Conservation (phyloP, 1,139 yeast species). For the Taphrina confusa region DNA sequence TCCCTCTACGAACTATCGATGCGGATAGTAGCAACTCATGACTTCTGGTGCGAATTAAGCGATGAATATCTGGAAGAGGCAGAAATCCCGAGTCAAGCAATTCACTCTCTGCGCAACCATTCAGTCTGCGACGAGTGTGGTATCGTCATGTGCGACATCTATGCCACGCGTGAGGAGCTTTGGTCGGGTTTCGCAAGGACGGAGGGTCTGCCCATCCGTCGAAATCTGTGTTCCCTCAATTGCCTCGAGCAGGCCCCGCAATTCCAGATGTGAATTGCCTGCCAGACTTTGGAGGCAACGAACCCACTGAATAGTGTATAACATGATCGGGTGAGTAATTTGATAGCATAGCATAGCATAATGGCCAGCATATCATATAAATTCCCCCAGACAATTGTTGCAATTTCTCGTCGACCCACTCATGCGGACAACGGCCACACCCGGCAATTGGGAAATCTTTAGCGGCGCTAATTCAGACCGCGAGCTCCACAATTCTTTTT, state of each 20-base stretch:
- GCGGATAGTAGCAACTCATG: constrained; percentile 20
- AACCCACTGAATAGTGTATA: too few relatives aligned
- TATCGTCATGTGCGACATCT: constrained; percentile 23
- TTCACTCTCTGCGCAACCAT: constrained; percentile 7
- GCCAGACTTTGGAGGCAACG: too few relatives aligned
- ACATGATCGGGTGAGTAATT: too few relatives aligned
- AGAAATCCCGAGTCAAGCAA: constrained; percentile 18
- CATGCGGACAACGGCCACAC: too few relatives aligned
- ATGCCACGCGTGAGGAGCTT: constrained; percentile 31
- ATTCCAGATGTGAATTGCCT: not conserved
- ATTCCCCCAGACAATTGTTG: too few relatives aligned
- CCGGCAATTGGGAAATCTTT: too few relatives aligned
- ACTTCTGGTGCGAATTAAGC: constrained; percentile 1
- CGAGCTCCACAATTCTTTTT: too few relatives aligned
- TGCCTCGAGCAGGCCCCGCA: constrained; percentile 32
- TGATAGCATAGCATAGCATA: too few relatives aligned
- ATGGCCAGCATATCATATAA: too few relatives aligned
- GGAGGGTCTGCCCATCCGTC: constrained; percentile 29
- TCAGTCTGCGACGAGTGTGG: constrained; percentile 28
- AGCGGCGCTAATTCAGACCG: too few relatives aligned
- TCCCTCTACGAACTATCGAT: constrained; percentile 22
- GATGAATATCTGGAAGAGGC: constrained; percentile 17
- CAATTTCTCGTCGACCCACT: too few relatives aligned
- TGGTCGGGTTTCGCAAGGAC: constrained; percentile 33
- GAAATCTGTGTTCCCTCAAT: constrained; percentile 28